Evolutionary conservation across 208 protist genomes (phyloP), one percentile per base, ranked within the genome.

Genomic region (Phytomonas sp.): DNA sequence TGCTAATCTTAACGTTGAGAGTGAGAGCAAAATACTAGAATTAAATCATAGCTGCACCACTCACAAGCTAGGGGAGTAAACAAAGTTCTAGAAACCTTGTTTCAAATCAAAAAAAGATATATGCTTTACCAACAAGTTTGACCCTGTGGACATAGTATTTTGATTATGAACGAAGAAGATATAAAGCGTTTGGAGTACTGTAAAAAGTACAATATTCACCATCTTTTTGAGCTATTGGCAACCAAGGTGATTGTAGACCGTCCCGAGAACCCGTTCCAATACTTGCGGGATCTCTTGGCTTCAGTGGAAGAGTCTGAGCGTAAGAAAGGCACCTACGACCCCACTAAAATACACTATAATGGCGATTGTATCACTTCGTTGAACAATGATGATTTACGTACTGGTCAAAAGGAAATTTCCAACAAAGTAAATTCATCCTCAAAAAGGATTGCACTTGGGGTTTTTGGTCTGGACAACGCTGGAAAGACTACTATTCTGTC

Each of bases 401-500:
- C 63, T n/a, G 30, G 17, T 43, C 65, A 51, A 28, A 70, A 71
- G 59, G 46, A 63, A 36, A 71, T 63, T 26, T 20, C 8, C 46
- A 56, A 1, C 23, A 56, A 56, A 56, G 46, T 5, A 26, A 56
- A 6, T 23, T 20, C 46, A 56, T 1, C 46, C 1, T 56, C 46
- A 66, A 71, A 29, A 67, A 91, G 79, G 62, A 84, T 97, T 31
- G 94, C 93, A 0, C 62, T 97, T 23, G 93, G 82, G 15, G 88
- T 84, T 61, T 96, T 97, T 71, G 93, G 93, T 61, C 61, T 97
- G 59, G 87, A 94, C 64, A 89, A 92, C 68, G 93, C 93, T 1
- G 99, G 99, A 33, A 99, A 99, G 82, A 99, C 98, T 15, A 99
- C 98, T 13, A 91, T 99, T 28, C 78, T 99, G n/a, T 98, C 99